A percentile compares a stretch with the other conserved stretches of the same genome.
Evolutionary conservation across 1,284 basidiomycete genomes (phyloP).

Genomic region (Agaricales sp.): DNA sequence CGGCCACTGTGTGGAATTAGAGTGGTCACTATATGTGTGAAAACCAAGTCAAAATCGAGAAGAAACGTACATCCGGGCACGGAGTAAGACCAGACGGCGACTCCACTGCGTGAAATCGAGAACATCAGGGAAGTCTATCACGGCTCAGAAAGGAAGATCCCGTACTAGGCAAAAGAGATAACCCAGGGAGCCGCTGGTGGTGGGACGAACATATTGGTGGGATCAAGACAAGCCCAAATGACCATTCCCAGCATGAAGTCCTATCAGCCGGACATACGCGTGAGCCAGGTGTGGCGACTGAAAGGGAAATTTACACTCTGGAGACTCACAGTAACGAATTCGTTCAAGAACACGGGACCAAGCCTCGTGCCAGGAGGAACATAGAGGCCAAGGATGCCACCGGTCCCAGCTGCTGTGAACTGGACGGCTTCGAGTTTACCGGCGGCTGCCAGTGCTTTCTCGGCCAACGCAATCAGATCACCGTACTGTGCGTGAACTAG

Average conservation of each 20-base stretch:
- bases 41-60: constrained; percentile 1
- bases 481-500: constrained; percentile 55
- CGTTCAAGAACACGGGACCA: constrained; percentile 50
- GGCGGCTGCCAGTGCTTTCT: constrained; percentile 29
- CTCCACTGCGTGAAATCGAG: constrained; percentile 24
- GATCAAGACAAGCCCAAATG: constrained; percentile 50
- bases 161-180: constrained; percentile 46
- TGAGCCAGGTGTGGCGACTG: constrained; percentile 1
- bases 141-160: constrained; percentile 7
- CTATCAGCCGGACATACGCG: constrained; percentile 21
- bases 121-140: not conserved
- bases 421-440: constrained; percentile 29
- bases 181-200: constrained; percentile 41
- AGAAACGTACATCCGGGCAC: constrained; percentile 34
- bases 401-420: constrained; percentile 52
- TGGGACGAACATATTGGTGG: constrained; percentile 49
- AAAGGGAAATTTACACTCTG: not conserved
- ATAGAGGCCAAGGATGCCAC: constrained; percentile 52
- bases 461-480: constrained; percentile 34
- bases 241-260: constrained; percentile 54
- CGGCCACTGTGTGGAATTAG: constrained; percentile 30
- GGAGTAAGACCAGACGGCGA: constrained; percentile 50
- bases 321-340: constrained; percentile 46
- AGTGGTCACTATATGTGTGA: constrained; percentile 3
- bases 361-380: constrained; percentile 37